Base-by-base conservation (phyloP, 257 asterid genomes). In the Linaria vulgaris region DNA sequence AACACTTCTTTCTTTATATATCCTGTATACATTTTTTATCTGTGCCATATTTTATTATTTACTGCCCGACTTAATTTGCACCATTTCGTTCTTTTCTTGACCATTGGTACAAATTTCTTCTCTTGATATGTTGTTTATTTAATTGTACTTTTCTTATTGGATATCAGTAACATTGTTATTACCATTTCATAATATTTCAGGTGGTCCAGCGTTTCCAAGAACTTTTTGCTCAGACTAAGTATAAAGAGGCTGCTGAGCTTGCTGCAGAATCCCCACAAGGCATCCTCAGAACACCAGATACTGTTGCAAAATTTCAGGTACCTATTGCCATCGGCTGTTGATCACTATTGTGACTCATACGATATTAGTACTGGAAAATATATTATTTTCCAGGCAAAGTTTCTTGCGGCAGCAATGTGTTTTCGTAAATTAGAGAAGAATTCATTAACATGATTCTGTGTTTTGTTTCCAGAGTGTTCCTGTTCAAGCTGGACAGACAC, bases 401-500 rank as follows among this genome's bases (percentile, higher is more conserved):
- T 21, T 47, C 19, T 13, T 56, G 50, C 54, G 11, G 64, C 37
- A 14, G 19, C 49, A 44, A 44, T 44, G 6, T 44, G 49, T 34
- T 48, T 16, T 48, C 37, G 25, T 45, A 3, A 5, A 14, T n/a
- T 6, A 27, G 15, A 20, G 16, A 66, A 56, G 14, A n/a, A 1
- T 8, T 3, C 9, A 4, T 46, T 37, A 10, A 37, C 44, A 17
- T 19, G 4, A 25, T 30, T 1, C 17, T 30, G 16, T 69, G 57
- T 50, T 69, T 11, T 69, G 1, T 71, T 63, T 78, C 64, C 87
- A 91, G 97, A 91, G 97, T 77, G 97, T 91, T 66, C 97, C 96
- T 59, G 96, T 88, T 66, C 97, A 91, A 85, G 85, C 96, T 71
- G 96, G 96, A 62, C 97, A 91, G 83, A 88, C 97, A 49, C 96